phyloP scores from a whole-genome alignment of 1,284 basidiomycete species.

The Moniliophthora roreri region DNA sequence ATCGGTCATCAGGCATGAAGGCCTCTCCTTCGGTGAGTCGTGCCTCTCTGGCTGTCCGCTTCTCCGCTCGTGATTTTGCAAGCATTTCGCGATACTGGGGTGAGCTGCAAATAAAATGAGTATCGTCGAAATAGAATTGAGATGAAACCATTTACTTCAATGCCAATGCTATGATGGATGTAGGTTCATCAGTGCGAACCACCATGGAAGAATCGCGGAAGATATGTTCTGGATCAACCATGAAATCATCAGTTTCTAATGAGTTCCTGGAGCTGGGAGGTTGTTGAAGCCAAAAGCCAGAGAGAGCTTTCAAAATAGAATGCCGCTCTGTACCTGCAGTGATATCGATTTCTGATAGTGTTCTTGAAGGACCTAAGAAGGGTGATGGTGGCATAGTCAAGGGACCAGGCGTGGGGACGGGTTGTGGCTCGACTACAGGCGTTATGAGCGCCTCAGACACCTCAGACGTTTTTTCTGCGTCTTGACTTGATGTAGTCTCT shows the following conservation, averaged over 20 bases:
- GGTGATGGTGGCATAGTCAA: slow-evolving; percentile 56
- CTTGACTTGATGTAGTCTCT: slow-evolving; percentile 21
- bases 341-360: slow-evolving; percentile 55
- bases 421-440: slow-evolving; percentile 16
- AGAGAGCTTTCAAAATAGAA: slow-evolving; percentile 85
- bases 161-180: slow-evolving; percentile 95
- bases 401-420: slow-evolving; percentile 30
- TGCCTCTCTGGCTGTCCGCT: slow-evolving; percentile 65
- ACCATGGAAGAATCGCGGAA: slow-evolving; percentile 96
- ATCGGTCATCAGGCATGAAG: slow-evolving; percentile 86
- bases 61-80: slow-evolving; percentile 69
- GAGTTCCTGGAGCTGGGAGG: slow-evolving; percentile 44
- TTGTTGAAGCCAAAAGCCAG: slow-evolving; percentile 78
- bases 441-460: not conserved
- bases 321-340: slow-evolving; percentile 59
- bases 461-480: slow-evolving; percentile 11
- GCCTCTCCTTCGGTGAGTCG: slow-evolving; percentile 71
- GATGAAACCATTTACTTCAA: slow-evolving; percentile 60
- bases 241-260: slow-evolving; percentile 61
- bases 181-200: slow-evolving; percentile 96
- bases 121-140: slow-evolving; percentile 7
- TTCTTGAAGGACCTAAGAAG: slow-evolving; percentile 34
- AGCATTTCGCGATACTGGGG: slow-evolving; percentile 88
- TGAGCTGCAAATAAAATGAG: slow-evolving; percentile 52
- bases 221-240: slow-evolving; percentile 84